phyloP scores from a whole-genome alignment of 805 yeast species.

The Zygosaccharomyces bailii region DNA sequence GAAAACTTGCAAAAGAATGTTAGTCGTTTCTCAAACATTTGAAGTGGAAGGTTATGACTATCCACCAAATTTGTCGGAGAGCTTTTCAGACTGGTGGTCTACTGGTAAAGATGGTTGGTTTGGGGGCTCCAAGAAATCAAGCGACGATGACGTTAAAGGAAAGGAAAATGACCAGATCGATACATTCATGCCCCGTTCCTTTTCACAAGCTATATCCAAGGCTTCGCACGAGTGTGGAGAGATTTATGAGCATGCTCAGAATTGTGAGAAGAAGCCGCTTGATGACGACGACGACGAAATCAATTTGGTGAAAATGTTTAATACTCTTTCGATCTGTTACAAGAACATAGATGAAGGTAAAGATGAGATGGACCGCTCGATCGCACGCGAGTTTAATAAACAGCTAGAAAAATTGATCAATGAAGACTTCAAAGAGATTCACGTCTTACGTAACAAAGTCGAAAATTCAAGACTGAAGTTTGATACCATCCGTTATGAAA shows the following conservation, averaged over 20 bases:
- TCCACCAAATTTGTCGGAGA: conserved; percentile 74
- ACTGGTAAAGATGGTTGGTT: conserved; percentile 26
- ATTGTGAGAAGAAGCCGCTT: conserved; percentile 30
- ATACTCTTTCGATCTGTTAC: conserved; percentile 53
- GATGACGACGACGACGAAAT: conserved; percentile 49
- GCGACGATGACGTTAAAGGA: conserved; percentile 7
- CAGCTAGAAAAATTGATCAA: conserved; percentile 52
- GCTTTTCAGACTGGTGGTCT: conserved; percentile 53
- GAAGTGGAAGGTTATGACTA: conserved; percentile 76
- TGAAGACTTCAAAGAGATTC: conserved; percentile 58
- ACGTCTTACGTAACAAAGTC: conserved; percentile 61
- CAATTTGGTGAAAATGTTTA: conserved; percentile 42
- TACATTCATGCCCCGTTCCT: conserved; percentile 56
- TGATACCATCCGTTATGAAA: conserved; percentile 64
- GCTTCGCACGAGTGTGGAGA: conserved; percentile 52
- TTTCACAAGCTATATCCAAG: conserved; percentile 65
- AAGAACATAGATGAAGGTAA: conserved; percentile 64
- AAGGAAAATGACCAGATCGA: conserved; percentile 8
- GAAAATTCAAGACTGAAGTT: conserved; percentile 66
- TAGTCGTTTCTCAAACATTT: conserved; percentile 57
- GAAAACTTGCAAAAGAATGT: conserved; percentile 51
- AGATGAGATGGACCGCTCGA: conserved; percentile 63
- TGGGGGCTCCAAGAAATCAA: conserved; percentile 14
- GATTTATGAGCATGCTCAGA: conserved; percentile 32
- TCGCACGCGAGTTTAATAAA: conserved; percentile 56